These are phyloP conservation scores for Polychaeton citri DNA, from an alignment of 2,329 filamentous ascomycete genomes.

Conservation along the genomic window DNA sequence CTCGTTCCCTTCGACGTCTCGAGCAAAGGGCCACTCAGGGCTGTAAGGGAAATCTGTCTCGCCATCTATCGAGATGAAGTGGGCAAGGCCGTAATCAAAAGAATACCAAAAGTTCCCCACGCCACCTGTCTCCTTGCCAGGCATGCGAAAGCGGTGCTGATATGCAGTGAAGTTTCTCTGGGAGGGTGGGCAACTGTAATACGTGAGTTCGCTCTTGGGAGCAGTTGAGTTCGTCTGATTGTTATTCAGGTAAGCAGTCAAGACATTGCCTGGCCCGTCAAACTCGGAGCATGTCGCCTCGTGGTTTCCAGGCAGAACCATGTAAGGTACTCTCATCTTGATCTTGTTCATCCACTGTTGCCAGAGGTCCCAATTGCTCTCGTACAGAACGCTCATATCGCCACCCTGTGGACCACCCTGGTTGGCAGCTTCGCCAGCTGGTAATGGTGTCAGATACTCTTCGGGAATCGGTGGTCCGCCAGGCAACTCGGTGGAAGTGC, in stretches of 20 bases:
- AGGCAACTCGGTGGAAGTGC: conserved; percentile 29
- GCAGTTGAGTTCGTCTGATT: conserved; percentile 30
- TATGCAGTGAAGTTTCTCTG: conserved; percentile 40
- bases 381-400: conserved; percentile 37
- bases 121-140: conserved; percentile 33
- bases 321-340: conserved; percentile 34
- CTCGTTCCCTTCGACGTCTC: conserved; percentile 29
- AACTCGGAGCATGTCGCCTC: conserved; percentile 37
- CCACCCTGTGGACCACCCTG: conserved; percentile 35
- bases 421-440: conserved; percentile 30
- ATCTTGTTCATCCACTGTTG: conserved; percentile 37
- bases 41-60: conserved; percentile 39
- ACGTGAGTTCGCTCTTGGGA: conserved; percentile 26
- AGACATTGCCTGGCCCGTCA: conserved; percentile 30
- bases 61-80: conserved; percentile 35
- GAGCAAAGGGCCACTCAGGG: conserved; percentile 32
- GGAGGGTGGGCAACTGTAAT: conserved; percentile 40
- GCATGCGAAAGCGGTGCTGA: conserved; percentile 40
- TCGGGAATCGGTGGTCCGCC: conserved; percentile 24
- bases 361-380: conserved; percentile 40
- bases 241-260: conserved; percentile 36
- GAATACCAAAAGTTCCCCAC: conserved; percentile 42
- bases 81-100: conserved; percentile 41
- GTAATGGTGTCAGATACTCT: conserved; percentile 31
- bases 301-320: conserved; percentile 39